Evolutionary conservation across 306 rosid species (phyloP), one percentile per base, ranked within the genome.

Genomic region (Macrotyloma uniflorum): DNA sequence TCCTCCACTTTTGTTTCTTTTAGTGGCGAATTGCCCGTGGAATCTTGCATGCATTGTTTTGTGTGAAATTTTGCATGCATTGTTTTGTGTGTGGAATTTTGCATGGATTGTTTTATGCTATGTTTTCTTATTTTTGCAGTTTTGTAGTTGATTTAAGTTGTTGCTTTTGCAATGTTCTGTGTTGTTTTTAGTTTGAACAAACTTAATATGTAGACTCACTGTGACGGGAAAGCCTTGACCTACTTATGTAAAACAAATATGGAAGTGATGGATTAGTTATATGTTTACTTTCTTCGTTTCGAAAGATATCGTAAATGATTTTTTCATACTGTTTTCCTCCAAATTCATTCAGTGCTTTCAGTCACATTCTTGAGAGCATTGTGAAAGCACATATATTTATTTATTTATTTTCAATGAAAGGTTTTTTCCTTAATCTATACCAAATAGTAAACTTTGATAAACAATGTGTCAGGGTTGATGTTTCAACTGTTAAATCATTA

Each of bases 11-110:
- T 61, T 35, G 49, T 32, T 26, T 24, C 38, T 78, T 35, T 74
- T 58, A 70, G 53, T 54, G 72, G 46, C 36, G 43, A 47, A 68
- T 67, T 63, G 42, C 33, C n/a, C 38, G 66, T 38, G 58, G 54
- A 74, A 33, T 35, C 33, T 61, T 50, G n/a, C n/a, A n/a, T n/a
- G n/a, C n/a, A n/a, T n/a, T n/a, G n/a, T n/a, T n/a, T n/a, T n/a
- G n/a, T n/a, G n/a, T n/a, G n/a, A n/a, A n/a, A n/a, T n/a, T n/a
- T n/a, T 70, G 5, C 16, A 18, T 54, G 50, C 42, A 30, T 35
- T 55, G 42, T n/a, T n/a, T n/a, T n/a, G 47, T 40, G 19, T 46
- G 69, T 45, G 64, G 51, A 72, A 32, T 47, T 58, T 49, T 70
- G 7, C 16, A 22, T 47, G 43, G 35, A 30, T 36, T 57, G 43